Evolutionary conservation across 2,329 filamentous ascomycete species (phyloP), one percentile per base, ranked within the genome.

Genomic region (Neopestalotiopsis sp.): DNA sequence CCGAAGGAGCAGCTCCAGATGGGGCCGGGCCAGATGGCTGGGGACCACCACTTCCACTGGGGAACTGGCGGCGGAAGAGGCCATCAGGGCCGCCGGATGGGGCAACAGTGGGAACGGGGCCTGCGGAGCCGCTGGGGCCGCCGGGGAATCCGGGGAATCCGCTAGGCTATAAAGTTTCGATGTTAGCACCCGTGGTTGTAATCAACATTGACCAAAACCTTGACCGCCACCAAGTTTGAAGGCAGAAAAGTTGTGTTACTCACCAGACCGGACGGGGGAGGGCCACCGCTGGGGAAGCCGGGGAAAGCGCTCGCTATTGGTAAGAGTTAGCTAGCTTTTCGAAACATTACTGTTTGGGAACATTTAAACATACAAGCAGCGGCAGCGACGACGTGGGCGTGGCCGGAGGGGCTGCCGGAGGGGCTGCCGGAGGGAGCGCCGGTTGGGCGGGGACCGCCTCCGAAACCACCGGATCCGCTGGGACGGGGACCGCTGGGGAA

Each of bases 401-500:
- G n/a, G 20, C 12, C 20, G 12, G 56, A 24, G 28, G 56, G 56
- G 56, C 17, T 14, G 20, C 12, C 20, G 12, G 56, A 24, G 28
- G 56, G 56, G 56, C 17, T 14, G 20, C 59, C 24, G n/a, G 30
- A 17, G 30, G n/a, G 30, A 30, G 24, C 57, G 20, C 57, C 30
- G 24, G 24, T 30, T 24, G 57, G 24, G 30, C 13, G 28, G 9
- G 57, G 24, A 59, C 24, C 57, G n/a, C 58, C 58, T 9, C 32
- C 32, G 30, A 28, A 20, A 34, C 34, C 59, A 38, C 34, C 59
- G 34, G 59, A 34, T 30, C 28, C 58, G 58, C 58, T 61, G 61
- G 34, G 34, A 34, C 32, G 20, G 57, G 57, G 17, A 59, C 49
- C 64, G 34, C 64, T 67, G 57, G 58, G 58, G 45, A 67, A 57